phyloP scores from a whole-genome alignment of 495 filamentous ascomycete genomes.

The Talaromyces stipitatus region DNA sequence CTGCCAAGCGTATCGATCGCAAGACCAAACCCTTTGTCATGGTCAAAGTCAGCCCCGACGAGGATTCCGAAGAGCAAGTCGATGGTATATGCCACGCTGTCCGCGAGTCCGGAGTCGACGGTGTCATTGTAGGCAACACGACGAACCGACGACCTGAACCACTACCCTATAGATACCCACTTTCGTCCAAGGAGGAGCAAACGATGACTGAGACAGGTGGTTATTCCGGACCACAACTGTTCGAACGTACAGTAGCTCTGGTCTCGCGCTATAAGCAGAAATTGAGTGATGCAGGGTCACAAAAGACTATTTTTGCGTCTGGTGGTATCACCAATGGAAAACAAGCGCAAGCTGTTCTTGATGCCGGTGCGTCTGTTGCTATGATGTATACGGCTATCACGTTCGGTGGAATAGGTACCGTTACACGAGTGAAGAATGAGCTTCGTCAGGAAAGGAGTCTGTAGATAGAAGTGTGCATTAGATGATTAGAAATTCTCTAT shows the following conservation, averaged over 20 bases:
- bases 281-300: constrained; percentile 15
- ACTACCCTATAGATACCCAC: constrained; percentile 52
- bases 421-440: constrained; percentile 81
- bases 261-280: constrained; percentile 67
- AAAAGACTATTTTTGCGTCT: constrained; percentile 84
- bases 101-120: constrained; percentile 76
- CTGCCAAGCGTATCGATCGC: constrained; percentile 57
- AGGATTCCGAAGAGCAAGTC: constrained; percentile 75
- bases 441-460: constrained; percentile 53
- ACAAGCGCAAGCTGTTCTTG: constrained; percentile 68
- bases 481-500: background rate
- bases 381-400: constrained; percentile 79
- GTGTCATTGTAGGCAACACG: constrained; percentile 96
- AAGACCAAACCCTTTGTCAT: constrained; percentile 76
- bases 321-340: constrained; percentile 83
- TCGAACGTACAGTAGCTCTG: constrained; percentile 64
- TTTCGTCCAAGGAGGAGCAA: constrained; percentile 58
- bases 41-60: constrained; percentile 96
- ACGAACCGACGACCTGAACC: constrained; percentile 71
- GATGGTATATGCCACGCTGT: constrained; percentile 83
- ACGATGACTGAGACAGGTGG: constrained; percentile 73
- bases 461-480: background rate
- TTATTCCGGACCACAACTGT: constrained; percentile 83
- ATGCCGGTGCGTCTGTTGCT: constrained; percentile 80
- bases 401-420: constrained; percentile 78